These are phyloP conservation scores for Botrytis fragariae DNA, from an alignment of 2,329 filamentous ascomycete species.

Conservation along the genomic window DNA sequence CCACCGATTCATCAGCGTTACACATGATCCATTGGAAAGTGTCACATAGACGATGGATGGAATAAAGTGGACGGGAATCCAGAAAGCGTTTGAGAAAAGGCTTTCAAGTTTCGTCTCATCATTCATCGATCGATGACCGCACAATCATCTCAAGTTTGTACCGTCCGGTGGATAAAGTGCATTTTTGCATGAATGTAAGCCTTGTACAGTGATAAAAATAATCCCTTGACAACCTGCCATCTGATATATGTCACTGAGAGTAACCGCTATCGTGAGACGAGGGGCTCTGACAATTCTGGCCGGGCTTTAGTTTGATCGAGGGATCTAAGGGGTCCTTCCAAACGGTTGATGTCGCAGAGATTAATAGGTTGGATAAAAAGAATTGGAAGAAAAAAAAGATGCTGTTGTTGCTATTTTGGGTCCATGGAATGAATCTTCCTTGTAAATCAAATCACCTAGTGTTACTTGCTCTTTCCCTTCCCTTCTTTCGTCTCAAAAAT, in stretches of 20 bases:
- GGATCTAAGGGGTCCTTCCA: not conserved
- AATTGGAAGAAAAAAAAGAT: not conserved
- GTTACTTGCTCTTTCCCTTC: not conserved
- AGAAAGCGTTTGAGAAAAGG: not conserved
- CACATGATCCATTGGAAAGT: not conserved
- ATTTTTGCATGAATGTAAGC: not conserved
- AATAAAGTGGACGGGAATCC: not conserved
- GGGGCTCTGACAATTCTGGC: not conserved
- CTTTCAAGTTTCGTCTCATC: not conserved
- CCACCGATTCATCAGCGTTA: not conserved
- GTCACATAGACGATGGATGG: not conserved
- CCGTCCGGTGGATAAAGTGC: no score
- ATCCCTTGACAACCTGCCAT: conserved; percentile 1
- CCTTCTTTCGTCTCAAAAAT: not conserved
- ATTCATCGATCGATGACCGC: no score
- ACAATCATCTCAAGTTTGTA: not conserved
- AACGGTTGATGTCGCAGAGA: not conserved
- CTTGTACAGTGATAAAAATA: not conserved
- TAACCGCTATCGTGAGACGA: not conserved
- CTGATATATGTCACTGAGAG: not conserved
- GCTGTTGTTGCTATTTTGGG: not conserved
- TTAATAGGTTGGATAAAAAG: not conserved
- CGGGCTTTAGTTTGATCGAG: not conserved
- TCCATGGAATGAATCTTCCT: not conserved
- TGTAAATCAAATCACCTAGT: no score